Evolutionary conservation across 129 eudicot genomes (phyloP).

Genomic region (Lactuca saligna): DNA sequence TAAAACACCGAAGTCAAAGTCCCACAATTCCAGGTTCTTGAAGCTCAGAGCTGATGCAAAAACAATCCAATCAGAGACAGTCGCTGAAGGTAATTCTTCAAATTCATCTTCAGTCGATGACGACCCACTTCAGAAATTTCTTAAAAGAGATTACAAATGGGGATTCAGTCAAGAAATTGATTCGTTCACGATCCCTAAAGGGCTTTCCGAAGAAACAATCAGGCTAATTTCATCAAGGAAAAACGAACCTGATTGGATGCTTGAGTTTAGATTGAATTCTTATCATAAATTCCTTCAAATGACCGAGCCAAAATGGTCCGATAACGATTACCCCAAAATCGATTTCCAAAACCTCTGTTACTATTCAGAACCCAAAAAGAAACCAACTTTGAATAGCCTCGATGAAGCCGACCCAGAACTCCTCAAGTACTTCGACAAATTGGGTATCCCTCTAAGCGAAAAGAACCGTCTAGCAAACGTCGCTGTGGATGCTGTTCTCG

Average conservation of each 20-base stretch:
- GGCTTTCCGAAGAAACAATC: conserved; percentile 78
- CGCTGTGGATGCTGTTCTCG: conserved; percentile 95
- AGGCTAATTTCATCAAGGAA: conserved; percentile 73
- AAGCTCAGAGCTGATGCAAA: conserved; percentile 65
- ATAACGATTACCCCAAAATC: conserved; percentile 66
- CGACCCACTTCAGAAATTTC: conserved; percentile 77
- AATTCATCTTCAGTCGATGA: conserved; percentile 38
- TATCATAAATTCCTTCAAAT: conserved; percentile 61
- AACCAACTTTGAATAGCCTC: conserved; percentile 78
- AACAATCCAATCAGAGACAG: conserved; percentile 44
- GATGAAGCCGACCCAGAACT: conserved; percentile 99
- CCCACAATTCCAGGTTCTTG: conserved; percentile 40
- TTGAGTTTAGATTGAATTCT: conserved; percentile 81
- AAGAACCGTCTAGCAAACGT: conserved; percentile 83
- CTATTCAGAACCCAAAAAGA: conserved; percentile 92
- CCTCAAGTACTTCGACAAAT: conserved; percentile 71
- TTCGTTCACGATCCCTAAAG: conserved; percentile 83
- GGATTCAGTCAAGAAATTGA: conserved; percentile 91
- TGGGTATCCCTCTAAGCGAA: conserved; percentile 75
- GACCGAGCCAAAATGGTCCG: conserved; percentile 94
- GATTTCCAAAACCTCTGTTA: conserved; percentile 77
- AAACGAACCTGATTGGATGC: conserved; percentile 98
- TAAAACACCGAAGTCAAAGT: conserved; percentile 26
- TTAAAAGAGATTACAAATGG: conserved; percentile 85
- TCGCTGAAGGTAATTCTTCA: conserved; percentile 46